A percentile compares a stretch with the other conserved stretches of the same genome.
Evolutionary conservation across 768 basidiomycete genomes (phyloP).

Genomic region (Phlebiopsis flavidoalba): DNA sequence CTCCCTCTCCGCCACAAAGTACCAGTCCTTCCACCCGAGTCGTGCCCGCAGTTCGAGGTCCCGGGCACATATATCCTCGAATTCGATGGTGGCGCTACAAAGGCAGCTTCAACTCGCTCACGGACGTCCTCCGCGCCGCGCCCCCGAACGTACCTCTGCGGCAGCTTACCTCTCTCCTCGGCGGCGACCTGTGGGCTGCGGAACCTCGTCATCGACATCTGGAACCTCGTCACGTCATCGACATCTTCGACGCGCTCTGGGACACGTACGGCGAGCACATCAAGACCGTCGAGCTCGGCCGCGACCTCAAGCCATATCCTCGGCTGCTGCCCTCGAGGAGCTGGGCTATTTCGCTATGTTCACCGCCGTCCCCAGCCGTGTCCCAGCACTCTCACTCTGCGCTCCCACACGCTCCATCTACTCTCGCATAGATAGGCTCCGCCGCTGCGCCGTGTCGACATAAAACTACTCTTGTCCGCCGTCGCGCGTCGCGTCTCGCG

Average conservation of each 20-base stretch:
- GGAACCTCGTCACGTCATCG: slow-evolving; percentile 27
- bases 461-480: too few relatives aligned
- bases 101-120: slow-evolving; percentile 62
- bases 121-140: slow-evolving; percentile 41
- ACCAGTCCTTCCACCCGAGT: slow-evolving; percentile 45
- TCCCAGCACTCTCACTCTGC: slow-evolving; percentile 17
- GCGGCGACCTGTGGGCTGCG: slow-evolving; percentile 37
- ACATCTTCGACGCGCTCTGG: slow-evolving; percentile 43
- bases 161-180: slow-evolving; percentile 55
- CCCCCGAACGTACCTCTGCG: slow-evolving; percentile 56
- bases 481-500: too few relatives aligned
- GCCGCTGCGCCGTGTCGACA: too few relatives aligned
- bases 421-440: too few relatives aligned
- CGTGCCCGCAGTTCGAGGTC: slow-evolving; percentile 48
- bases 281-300: slow-evolving; percentile 52
- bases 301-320: slow-evolving; percentile 44
- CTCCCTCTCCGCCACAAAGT: slow-evolving; percentile 26
- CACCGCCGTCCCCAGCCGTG: slow-evolving; percentile 12
- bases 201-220: slow-evolving; percentile 48
- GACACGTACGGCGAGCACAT: slow-evolving; percentile 45
- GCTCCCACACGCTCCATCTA: slow-evolving; percentile 41
- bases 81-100: slow-evolving; percentile 63
- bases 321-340: slow-evolving; percentile 37
- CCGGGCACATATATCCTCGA: slow-evolving; percentile 22
- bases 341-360: slow-evolving; percentile 41